Evolutionary conservation across 768 basidiomycete genomes (phyloP).

Genomic region (Coprinopsis sp.): DNA sequence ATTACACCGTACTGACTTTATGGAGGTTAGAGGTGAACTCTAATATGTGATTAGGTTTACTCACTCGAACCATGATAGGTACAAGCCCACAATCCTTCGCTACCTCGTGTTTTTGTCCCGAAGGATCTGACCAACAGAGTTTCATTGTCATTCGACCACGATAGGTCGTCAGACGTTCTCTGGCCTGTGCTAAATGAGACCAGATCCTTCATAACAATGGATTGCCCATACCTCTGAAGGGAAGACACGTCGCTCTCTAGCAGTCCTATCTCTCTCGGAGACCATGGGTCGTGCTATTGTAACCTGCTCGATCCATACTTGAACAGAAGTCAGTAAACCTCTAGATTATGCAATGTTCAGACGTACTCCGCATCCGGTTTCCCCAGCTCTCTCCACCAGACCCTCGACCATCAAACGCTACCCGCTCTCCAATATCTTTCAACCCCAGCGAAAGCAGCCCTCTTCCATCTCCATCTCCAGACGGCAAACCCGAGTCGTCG

Average conservation of each 20-base stretch:
- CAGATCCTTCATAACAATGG: background rate
- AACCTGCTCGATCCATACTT: conserved; percentile 90
- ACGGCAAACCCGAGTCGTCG: conserved; percentile 80
- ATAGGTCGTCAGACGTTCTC: conserved; percentile 91
- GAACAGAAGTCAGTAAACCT: conserved; percentile 10
- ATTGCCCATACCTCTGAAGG: conserved; percentile 75
- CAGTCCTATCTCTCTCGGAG: conserved; percentile 72
- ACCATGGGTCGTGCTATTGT: conserved; percentile 83
- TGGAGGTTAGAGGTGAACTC: background rate
- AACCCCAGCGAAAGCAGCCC: conserved; percentile 77
- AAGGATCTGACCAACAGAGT: conserved; percentile 76
- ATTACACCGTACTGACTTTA: conserved; percentile 87
- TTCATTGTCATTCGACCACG: conserved; percentile 85
- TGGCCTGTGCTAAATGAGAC: conserved; percentile 52
- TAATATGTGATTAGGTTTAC: conserved; percentile 26
- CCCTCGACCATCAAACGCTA: conserved; percentile 83
- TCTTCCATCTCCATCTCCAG: conserved; percentile 68
- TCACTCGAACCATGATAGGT: conserved; percentile 95
- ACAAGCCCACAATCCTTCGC: conserved; percentile 87
- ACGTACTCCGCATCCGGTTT: conserved; percentile 81
- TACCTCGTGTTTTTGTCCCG: conserved; percentile 62
- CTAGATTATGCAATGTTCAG: background rate
- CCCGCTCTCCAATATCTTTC: conserved; percentile 83
- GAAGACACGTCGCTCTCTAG: conserved; percentile 73
- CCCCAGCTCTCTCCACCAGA: conserved; percentile 64